phyloP scores from a whole-genome alignment of 768 basidiomycete species.

The Solioccasus polychromus region DNA sequence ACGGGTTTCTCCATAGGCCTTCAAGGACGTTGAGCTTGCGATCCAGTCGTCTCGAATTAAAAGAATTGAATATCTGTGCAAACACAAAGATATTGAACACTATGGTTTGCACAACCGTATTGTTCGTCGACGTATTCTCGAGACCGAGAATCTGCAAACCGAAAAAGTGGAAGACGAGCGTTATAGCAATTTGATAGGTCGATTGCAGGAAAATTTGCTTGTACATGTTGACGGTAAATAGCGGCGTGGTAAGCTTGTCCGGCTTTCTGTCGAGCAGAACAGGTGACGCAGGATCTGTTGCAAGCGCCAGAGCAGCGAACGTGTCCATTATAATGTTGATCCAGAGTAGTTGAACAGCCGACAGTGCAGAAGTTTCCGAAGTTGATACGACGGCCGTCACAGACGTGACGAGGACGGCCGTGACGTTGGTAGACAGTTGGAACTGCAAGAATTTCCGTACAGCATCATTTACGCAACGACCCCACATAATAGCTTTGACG shows the following conservation, averaged over 20 bases:
- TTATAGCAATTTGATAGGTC: conserved; percentile 77
- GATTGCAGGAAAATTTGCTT: conserved; percentile 95
- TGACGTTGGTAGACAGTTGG: conserved; percentile 91
- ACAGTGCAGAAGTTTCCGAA: conserved; percentile 79
- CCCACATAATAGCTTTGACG: conserved; percentile 98
- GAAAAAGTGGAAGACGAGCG: conserved; percentile 86
- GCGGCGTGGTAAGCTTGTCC: conserved; percentile 81
- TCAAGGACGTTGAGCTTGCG: conserved; percentile 85
- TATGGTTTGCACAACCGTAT: conserved; percentile 68
- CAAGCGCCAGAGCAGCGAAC: conserved; percentile 95
- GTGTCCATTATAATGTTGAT: conserved; percentile 99
- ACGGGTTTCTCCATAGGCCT: conserved; percentile 74
- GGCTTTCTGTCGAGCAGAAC: conserved; percentile 84
- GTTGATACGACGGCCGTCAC: conserved; percentile 81
- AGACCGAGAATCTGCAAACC: conserved; percentile 71
- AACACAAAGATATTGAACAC: conserved; percentile 99
- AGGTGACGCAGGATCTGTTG: conserved; percentile 90
- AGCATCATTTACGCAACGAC: conserved; percentile 96
- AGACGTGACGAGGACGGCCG: conserved; percentile 92
- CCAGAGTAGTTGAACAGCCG: conserved; percentile 96
- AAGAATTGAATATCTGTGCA: conserved; percentile 93
- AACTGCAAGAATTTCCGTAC: conserved; percentile 98
- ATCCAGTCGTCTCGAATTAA: conserved; percentile 89
- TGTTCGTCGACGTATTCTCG: conserved; percentile 31
- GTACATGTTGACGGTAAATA: conserved; percentile 94